Base-by-base conservation (phyloP, 108 stramenopile species). In the Cyclotella sp. region DNA sequence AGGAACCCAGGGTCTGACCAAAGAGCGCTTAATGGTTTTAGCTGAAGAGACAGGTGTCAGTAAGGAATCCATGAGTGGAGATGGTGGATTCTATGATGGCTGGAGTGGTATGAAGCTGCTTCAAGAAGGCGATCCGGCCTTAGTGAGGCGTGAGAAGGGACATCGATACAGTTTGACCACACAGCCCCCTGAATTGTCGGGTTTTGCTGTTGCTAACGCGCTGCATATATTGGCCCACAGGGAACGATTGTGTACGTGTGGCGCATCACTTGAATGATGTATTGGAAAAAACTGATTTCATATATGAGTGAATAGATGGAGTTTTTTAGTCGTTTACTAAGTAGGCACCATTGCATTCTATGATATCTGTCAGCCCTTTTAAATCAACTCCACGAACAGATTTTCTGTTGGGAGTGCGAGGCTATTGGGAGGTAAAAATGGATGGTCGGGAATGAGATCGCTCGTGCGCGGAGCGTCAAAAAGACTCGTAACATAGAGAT, bases 61-160 rank as follows among this genome's bases (percentile, higher is more conserved):
- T 30, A 86, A 84, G 46, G 82, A 88, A 39, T 84, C 87, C 13
- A 86, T 88, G 76, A 82, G 85, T n/a, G 87, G 89, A 24, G 81
- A 79, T n/a, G 84, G 84, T 10, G 81, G 82, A 10, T 81, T 78
- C 70, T 87, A 87, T 45, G 84, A 85, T 62, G 86, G 86, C 21
- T 87, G 86, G 86, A 76, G 70, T 58, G 81, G 76, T 2, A 85
- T 87, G 68, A 75, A 76, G 47, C 63, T 62, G 39, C 59, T 87
- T 61, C 71, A 60, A 41, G 42, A 75, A 52, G 89, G 86, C 53
- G 84, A 90, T 52, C 85, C 85, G 19, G 83, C 89, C 41, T 69
- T 90, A 19, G 87, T 90, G 14, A 69, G 73, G 46, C 75, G 68
- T 47, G 67, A 85, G 60, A 84, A 85, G 49, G 72, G 80, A 9